These are phyloP conservation scores for Salix udensis DNA, from an alignment of 345 rosid genomes.

Conservation along the genomic window DNA sequence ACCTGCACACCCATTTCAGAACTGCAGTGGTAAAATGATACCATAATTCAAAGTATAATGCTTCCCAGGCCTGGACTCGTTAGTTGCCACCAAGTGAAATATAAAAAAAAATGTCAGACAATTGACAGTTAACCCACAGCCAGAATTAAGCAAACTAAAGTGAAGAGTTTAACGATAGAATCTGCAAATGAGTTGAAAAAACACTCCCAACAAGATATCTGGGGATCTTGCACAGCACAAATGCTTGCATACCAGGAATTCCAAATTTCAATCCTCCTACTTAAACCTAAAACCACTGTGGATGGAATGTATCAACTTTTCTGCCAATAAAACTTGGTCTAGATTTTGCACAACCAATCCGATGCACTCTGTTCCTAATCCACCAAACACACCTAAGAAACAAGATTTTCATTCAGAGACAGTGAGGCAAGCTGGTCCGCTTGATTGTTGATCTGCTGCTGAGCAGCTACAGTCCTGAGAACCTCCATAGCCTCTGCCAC, in stretches of 20 bases:
- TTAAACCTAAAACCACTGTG: neutral
- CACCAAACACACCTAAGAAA: slow-evolving; percentile 5
- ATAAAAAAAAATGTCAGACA: neutral
- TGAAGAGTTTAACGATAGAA: neutral
- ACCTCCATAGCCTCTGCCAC: slow-evolving; percentile 35
- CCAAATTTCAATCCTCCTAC: slow-evolving; percentile 9
- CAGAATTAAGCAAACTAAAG: neutral
- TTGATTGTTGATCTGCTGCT: slow-evolving; percentile 20
- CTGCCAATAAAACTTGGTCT: neutral
- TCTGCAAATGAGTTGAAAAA: neutral
- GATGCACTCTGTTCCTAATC: neutral
- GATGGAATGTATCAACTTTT: neutral
- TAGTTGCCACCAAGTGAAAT: neutral
- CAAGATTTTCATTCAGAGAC: slow-evolving; percentile 18
- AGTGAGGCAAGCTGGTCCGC: slow-evolving; percentile 23
- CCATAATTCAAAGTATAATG: neutral
- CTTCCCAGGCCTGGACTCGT: neutral
- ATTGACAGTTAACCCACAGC: neutral
- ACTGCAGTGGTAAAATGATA: neutral
- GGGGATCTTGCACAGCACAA: neutral
- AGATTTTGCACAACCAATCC: neutral
- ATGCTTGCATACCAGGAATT: neutral
- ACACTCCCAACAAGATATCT: neutral
- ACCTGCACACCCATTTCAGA: neutral
- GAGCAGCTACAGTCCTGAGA: slow-evolving; percentile 24